Conservation (phyloP, 345 rosid species). For the Corymbia maculata region DNA sequence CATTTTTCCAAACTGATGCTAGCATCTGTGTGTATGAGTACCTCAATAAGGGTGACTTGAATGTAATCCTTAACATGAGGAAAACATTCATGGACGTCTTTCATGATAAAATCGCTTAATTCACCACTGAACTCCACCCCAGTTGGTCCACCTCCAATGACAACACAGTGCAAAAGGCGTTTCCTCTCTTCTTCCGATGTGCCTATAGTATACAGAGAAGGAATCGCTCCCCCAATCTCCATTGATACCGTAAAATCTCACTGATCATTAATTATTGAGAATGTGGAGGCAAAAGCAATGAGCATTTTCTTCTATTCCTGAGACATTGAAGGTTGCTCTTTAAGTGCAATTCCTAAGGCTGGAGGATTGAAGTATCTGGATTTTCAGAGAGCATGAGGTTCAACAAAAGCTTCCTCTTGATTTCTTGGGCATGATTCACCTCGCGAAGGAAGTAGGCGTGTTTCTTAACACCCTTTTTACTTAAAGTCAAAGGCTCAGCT, state of each 20-base stretch:
- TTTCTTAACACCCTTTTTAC: slow-evolving; percentile 75
- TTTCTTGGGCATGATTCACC: slow-evolving; percentile 93
- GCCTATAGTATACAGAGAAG: slow-evolving; percentile 24
- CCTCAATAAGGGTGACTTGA: slow-evolving; percentile 91
- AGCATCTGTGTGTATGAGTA: slow-evolving; percentile 2
- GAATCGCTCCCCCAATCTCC: not conserved
- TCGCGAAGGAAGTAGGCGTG: slow-evolving; percentile 90
- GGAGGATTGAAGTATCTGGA: slow-evolving; percentile 39
- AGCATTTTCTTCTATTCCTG: not conserved
- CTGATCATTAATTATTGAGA: not conserved
- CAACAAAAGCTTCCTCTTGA: slow-evolving; percentile 81
- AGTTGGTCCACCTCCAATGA: slow-evolving; percentile 95
- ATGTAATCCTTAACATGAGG: slow-evolving; percentile 67
- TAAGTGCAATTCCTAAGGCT: not conserved
- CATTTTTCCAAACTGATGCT: not conserved
- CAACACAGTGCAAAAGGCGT: slow-evolving; percentile 79
- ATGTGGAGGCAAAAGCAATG: not conserved
- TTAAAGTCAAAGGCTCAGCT: slow-evolving; percentile 89
- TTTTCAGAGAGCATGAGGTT: slow-evolving; percentile 91
- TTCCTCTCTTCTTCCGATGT: slow-evolving; percentile 66
- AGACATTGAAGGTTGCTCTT: not conserved
- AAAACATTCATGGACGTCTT: slow-evolving; percentile 69
- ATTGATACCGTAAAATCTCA: not conserved
- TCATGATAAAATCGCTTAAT: slow-evolving; percentile 88
- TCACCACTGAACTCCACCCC: slow-evolving; percentile 99